Percentiles rank a stretch among this genome's conserved stretches.
These are phyloP conservation scores for Leccinum pachyderme DNA, from an alignment of 1,284 basidiomycete genomes.

Conservation along the genomic window DNA sequence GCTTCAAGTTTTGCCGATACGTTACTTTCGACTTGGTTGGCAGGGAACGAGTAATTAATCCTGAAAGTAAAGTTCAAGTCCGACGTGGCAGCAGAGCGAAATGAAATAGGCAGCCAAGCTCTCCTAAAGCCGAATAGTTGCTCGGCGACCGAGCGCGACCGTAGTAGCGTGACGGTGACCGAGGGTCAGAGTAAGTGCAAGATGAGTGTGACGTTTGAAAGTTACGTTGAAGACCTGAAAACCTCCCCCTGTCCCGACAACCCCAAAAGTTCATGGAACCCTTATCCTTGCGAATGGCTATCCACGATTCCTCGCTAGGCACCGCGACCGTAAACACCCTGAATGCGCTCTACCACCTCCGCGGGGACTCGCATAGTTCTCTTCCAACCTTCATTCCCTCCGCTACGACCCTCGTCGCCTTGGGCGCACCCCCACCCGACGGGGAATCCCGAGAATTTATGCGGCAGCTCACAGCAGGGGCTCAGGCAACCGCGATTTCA, in stretches of 20 bases:
- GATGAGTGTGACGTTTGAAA: background rate
- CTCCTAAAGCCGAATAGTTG: background rate
- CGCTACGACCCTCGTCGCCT: conserved; percentile 13
- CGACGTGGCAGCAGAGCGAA: conserved; percentile 2
- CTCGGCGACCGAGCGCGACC: background rate
- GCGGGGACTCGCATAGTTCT: background rate
- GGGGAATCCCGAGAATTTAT: conserved; percentile 10
- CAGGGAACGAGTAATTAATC: background rate
- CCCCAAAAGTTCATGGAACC: background rate
- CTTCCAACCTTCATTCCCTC: conserved; percentile 12
- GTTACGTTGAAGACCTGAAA: background rate
- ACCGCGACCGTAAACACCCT: conserved; percentile 11
- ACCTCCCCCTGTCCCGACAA: background rate
- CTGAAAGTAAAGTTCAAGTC: conserved; percentile 6
- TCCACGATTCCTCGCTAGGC: background rate
- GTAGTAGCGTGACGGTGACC: background rate
- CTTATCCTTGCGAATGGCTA: conserved; percentile 4
- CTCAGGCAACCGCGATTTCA: conserved; percentile 40
- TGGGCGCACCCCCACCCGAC: conserved; percentile 4
- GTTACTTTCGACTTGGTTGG: conserved; percentile 1
- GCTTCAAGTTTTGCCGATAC: background rate
- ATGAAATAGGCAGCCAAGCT: no score
- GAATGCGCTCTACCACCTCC: conserved; percentile 3
- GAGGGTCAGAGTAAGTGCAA: background rate
- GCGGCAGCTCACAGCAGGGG: conserved; percentile 36